These are phyloP conservation scores for Pichia terricola DNA, from an alignment of 1,139 yeast genomes.

Conservation along the genomic window DNA sequence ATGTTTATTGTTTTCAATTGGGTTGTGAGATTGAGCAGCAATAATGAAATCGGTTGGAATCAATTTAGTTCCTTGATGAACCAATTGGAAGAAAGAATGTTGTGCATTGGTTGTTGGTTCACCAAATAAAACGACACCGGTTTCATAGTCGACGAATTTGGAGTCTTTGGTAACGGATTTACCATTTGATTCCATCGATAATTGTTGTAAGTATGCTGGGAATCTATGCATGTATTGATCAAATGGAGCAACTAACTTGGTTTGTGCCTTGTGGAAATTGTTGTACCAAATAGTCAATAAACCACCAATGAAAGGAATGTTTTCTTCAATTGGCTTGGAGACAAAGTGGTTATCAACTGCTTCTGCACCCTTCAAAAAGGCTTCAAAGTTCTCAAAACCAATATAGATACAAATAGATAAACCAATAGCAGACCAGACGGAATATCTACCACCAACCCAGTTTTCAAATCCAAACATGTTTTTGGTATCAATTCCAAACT, in stretches of 20 bases:
- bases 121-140: constrained; percentile 92
- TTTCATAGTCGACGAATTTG: constrained; percentile 84
- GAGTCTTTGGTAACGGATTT: constrained; percentile 92
- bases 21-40: constrained; percentile 98
- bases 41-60: constrained; percentile 94
- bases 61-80: constrained; percentile 96
- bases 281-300: constrained; percentile 94
- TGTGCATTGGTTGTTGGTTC: constrained; percentile 99
- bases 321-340: constrained; percentile 75
- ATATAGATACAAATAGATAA: constrained; percentile 89
- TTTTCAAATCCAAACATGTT: constrained; percentile 97
- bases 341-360: constrained; percentile 89
- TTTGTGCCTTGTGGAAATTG: constrained; percentile 96
- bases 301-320: constrained; percentile 91
- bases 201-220: constrained; percentile 98
- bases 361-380: constrained; percentile 93
- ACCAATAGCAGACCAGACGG: constrained; percentile 98
- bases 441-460: constrained; percentile 99
- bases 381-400: constrained; percentile 88
- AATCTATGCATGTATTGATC: constrained; percentile 98
- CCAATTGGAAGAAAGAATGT: constrained; percentile 98
- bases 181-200: constrained; percentile 98
- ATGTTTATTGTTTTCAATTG: constrained; percentile 86
- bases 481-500: constrained; percentile 93
- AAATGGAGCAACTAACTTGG: constrained; percentile 95